A percentile compares a stretch with the other conserved stretches of the same genome.
phyloP scores from a whole-genome alignment of 306 rosid species.

The Betula pendula region DNA sequence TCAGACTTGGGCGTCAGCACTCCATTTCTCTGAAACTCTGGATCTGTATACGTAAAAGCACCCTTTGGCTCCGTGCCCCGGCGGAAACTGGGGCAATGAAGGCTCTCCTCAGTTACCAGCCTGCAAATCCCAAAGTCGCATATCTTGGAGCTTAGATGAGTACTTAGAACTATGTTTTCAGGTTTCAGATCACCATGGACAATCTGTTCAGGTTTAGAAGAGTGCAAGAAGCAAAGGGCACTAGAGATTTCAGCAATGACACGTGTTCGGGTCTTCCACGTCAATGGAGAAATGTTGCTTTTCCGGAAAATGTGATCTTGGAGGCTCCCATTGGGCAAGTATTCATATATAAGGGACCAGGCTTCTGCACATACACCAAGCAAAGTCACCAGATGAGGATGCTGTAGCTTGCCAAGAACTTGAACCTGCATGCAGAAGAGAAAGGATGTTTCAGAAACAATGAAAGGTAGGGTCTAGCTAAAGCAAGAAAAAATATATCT shows the following conservation, averaged over 20 bases:
- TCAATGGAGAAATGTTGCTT: conserved; percentile 46
- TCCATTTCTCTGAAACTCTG: conserved; percentile 72
- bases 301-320: conserved; percentile 65
- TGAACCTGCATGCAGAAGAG: conserved; percentile 61
- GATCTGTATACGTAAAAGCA: conserved; percentile 66
- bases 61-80: conserved; percentile 66
- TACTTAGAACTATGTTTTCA: conserved; percentile 60
- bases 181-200: conserved; percentile 85
- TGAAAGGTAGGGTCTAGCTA: conserved; percentile 9
- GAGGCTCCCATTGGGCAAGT: conserved; percentile 79
- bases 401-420: conserved; percentile 77
- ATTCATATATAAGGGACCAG: conserved; percentile 81
- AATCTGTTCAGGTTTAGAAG: conserved; percentile 71
- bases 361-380: conserved; percentile 87
- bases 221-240: conserved; percentile 90
- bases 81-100: conserved; percentile 52
- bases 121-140: conserved; percentile 77
- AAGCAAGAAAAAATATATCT: conserved; percentile 4
- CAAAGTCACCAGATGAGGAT: conserved; percentile 79
- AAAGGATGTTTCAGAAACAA: conserved; percentile 22
- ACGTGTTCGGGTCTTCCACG: conserved; percentile 70
- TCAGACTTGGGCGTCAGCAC: conserved; percentile 77
- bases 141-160: conserved; percentile 76
- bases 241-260: conserved; percentile 79
- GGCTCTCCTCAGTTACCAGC: conserved; percentile 67